These are phyloP conservation scores for Clavariopsis aquatica DNA, from an alignment of 495 filamentous ascomycete species.

Conservation along the genomic window DNA sequence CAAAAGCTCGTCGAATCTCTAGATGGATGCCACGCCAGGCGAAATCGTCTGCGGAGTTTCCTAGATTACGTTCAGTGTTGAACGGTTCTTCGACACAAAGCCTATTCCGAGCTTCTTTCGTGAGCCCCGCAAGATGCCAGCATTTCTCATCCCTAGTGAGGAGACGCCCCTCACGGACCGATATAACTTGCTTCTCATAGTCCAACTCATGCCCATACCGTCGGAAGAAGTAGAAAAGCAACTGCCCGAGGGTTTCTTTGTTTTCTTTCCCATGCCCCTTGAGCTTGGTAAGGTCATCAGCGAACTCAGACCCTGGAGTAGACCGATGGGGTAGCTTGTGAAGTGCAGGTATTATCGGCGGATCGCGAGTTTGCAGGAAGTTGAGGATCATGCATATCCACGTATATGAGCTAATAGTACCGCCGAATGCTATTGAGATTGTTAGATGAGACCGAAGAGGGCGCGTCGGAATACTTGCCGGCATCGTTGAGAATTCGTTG, in stretches of 20 bases:
- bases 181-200: slow-evolving; percentile 80
- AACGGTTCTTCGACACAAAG: slow-evolving; percentile 97
- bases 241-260: slow-evolving; percentile 75
- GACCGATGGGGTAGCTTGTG: slow-evolving; percentile 73
- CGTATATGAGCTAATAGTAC: slow-evolving; percentile 96
- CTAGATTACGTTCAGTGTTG: slow-evolving; percentile 88
- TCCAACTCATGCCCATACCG: slow-evolving; percentile 92
- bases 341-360: slow-evolving; percentile 83
- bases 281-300: slow-evolving; percentile 76
- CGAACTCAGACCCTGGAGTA: slow-evolving; percentile 67
- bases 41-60: slow-evolving; percentile 93
- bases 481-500: slow-evolving; percentile 91
- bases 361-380: slow-evolving; percentile 86
- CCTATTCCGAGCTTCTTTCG: slow-evolving; percentile 57
- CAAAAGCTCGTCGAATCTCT: slow-evolving; percentile 86
- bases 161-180: slow-evolving; percentile 79
- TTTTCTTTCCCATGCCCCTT: slow-evolving; percentile 75
- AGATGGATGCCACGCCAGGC: slow-evolving; percentile 88
- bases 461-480: slow-evolving; percentile 57
- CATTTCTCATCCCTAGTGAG: slow-evolving; percentile 84
- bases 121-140: slow-evolving; percentile 72
- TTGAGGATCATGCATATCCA: slow-evolving; percentile 99
- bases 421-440: slow-evolving; percentile 69
- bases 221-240: slow-evolving; percentile 91
- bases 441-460: slow-evolving; percentile 1